Percentiles rank a stretch among this genome's conserved stretches.
Evolutionary conservation across 2,329 filamentous ascomycete species (phyloP).

Genomic region (Zymoseptoria tritici): DNA sequence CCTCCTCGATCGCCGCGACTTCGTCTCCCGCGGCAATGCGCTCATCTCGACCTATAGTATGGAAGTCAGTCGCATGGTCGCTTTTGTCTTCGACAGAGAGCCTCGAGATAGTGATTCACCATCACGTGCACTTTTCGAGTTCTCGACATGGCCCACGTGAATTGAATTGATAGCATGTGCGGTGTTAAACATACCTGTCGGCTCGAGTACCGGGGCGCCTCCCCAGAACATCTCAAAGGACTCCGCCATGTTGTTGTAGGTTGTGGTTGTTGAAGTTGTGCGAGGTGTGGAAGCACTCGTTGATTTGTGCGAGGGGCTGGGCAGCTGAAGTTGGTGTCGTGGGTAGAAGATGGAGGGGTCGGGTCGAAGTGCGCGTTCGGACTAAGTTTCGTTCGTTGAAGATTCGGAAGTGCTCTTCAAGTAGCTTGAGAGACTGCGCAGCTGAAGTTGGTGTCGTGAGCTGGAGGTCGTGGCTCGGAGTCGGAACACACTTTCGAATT

Average conservation of each 20-base stretch:
- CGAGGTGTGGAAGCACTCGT: neutral
- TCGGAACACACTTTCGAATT: neutral
- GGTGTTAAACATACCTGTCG: slow-evolving; percentile 5
- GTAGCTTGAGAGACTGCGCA: neutral
- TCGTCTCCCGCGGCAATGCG: slow-evolving; percentile 4
- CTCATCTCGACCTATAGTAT: slow-evolving; percentile 4
- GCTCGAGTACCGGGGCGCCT: slow-evolving; percentile 9
- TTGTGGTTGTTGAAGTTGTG: neutral
- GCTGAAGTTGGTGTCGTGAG: neutral
- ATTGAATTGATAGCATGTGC: neutral
- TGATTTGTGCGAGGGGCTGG: neutral
- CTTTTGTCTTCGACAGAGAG: neutral
- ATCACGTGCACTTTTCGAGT: neutral
- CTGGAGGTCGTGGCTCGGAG: neutral
- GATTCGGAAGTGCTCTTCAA: neutral
- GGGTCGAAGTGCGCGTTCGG: neutral
- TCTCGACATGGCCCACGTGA: neutral
- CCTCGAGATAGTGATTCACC: neutral
- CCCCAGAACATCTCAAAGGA: slow-evolving; percentile 15
- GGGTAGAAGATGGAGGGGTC: neutral
- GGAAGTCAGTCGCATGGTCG: neutral
- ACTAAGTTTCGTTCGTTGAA: neutral
- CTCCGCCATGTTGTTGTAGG: neutral
- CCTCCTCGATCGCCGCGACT: slow-evolving; percentile 1
- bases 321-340: neutral